Percentiles rank a stretch among this genome's conserved stretches.
Evolutionary conservation across 2,329 filamentous ascomycete genomes (phyloP).

Genomic region (Incumbomyces delicatus): DNA sequence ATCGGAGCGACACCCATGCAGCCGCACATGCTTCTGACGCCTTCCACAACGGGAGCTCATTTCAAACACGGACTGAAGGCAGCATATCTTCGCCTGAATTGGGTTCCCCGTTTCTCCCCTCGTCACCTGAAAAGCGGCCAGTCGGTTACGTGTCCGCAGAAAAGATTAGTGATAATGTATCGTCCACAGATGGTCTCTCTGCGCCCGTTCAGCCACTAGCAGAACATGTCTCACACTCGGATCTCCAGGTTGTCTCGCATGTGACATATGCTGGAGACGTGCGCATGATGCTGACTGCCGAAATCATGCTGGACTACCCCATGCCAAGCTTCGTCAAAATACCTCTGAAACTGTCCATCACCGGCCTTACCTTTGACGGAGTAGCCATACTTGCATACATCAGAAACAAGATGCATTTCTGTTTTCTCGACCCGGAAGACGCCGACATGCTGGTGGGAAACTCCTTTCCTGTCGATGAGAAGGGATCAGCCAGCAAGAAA

Average conservation of each 20-base stretch:
- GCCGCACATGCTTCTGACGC: slow-evolving; percentile 18
- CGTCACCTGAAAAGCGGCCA: slow-evolving; percentile 13
- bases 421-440: slow-evolving; percentile 87
- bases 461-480: slow-evolving; percentile 23
- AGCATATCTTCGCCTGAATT: slow-evolving; percentile 18
- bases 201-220: slow-evolving; percentile 32
- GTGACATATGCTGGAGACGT: slow-evolving; percentile 84
- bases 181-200: not conserved
- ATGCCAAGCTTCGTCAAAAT: slow-evolving; percentile 98
- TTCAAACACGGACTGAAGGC: slow-evolving; percentile 34
- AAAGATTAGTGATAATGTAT: slow-evolving; percentile 8
- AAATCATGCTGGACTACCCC: slow-evolving; percentile 93
- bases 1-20: not conserved
- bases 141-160: slow-evolving; percentile 3
- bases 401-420: slow-evolving; percentile 79
- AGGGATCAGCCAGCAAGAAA: slow-evolving; percentile 14
- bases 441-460: slow-evolving; percentile 63
- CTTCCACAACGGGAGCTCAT: slow-evolving; percentile 30
- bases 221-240: slow-evolving; percentile 65
- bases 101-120: slow-evolving; percentile 11
- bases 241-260: slow-evolving; percentile 85
- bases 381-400: slow-evolving; percentile 89
- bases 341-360: slow-evolving; percentile 88
- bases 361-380: slow-evolving; percentile 87
- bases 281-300: slow-evolving; percentile 77